Base-by-base conservation (phyloP, 2,329 filamentous ascomycete species). In the Taxawa tesnikishii region DNA sequence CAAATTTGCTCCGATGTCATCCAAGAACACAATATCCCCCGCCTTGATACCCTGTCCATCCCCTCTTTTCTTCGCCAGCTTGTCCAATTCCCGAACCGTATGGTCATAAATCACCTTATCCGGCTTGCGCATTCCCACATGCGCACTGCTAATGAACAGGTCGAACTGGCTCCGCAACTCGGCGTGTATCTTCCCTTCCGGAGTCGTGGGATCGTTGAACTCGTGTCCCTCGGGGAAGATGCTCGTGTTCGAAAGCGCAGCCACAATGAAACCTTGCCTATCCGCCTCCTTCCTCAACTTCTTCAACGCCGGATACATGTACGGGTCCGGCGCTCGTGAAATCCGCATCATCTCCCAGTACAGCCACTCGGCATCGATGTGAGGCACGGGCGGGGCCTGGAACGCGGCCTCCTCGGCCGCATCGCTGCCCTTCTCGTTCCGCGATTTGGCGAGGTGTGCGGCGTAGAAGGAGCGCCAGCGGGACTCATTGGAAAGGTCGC, bases 1-100 rank as follows among this genome's bases (percentile, higher is more conserved):
- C 36, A 96, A 56, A 53, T 98, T 98, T 56, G 87, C 77, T 2
- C 90, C 90, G 53, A 98, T 94, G 47, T 94, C 87, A 53, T 94
- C 90, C 30, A 94, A 58, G 52, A 98, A 98, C 4, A 93, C 58
- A 27, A 94, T 64, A 34, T 94, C 83, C 1, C 61, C 60, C 0
- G 79, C 60, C 34, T 60, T 54, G 6, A 92, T 62, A 0, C 67
- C 11, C 53, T 55, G 62, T 68, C 70, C 4, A 65, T 44, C 60
- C 63, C 40, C 60, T 53, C 73, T 73, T 15, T 62, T 55, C 48
- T 59, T 65, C 1, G 76, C 73, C 42, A 73, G 73, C 38, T 70
- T 65, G 45, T 82, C 66, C 42, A 90, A 64, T 43, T 73, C 67
- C 34, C 67, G 55, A 28, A 94, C 53, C 0, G 88, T 78, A 41